Conservation (phyloP, 768 basidiomycete species). For the Lactarius vividus region DNA sequence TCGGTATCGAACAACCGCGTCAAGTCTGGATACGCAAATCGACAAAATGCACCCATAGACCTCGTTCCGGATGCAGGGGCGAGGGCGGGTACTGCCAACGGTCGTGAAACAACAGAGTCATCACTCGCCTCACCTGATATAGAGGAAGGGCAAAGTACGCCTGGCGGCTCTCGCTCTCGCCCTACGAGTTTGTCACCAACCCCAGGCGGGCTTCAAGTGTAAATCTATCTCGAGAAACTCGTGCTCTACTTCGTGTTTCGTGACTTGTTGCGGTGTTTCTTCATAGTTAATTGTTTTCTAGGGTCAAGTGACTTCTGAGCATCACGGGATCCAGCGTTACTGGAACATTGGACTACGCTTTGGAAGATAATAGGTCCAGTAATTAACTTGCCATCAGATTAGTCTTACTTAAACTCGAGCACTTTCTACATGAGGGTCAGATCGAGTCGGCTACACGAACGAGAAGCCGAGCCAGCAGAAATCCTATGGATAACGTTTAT, state of each 20-base stretch:
- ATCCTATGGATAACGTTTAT: conserved; percentile 5
- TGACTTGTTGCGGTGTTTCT: background rate
- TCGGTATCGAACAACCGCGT: conserved; percentile 79
- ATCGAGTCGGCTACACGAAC: background rate
- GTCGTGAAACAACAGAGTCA: conserved; percentile 56
- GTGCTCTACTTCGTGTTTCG: background rate
- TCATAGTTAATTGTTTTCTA: conserved; percentile 2
- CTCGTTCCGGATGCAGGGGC: conserved; percentile 69
- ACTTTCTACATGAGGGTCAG: conserved; percentile 4
- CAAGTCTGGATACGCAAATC: conserved; percentile 67
- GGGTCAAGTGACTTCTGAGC: conserved; percentile 5
- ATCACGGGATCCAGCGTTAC: background rate
- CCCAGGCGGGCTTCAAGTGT: background rate
- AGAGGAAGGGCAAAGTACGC: conserved; percentile 24
- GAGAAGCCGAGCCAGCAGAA: background rate
- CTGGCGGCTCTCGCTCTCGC: background rate
- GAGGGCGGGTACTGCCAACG: conserved; percentile 60
- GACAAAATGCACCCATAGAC: conserved; percentile 64
- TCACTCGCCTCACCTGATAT: conserved; percentile 41
- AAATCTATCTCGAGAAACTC: background rate
- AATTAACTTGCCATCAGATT: conserved; percentile 8
- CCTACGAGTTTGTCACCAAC: background rate
- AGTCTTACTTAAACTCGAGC: background rate
- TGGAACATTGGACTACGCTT: conserved; percentile 1
- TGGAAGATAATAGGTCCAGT: background rate